Evolutionary conservation across 768 basidiomycete genomes (phyloP).

Genomic region (Mycena leptocephala): DNA sequence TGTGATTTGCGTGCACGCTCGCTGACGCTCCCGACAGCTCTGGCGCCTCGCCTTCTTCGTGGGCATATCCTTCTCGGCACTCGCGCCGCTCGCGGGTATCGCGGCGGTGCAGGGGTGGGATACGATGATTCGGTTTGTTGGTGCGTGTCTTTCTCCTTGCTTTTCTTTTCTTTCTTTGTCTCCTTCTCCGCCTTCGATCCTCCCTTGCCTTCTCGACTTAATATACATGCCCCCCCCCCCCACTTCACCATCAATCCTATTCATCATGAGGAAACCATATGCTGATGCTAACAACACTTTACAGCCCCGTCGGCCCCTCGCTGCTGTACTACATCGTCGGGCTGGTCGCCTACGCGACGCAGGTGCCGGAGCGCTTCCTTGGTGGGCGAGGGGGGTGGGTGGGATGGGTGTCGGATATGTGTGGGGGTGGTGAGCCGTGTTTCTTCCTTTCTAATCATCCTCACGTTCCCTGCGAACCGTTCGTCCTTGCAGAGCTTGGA

Average conservation of each 20-base stretch:
- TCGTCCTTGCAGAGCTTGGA: too few species aligned
- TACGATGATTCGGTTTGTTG: conserved; percentile 68
- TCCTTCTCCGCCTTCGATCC: conserved; percentile 14
- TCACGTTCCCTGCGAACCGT: too few species aligned
- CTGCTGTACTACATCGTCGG: conserved; percentile 83
- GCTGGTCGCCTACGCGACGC: conserved; percentile 85
- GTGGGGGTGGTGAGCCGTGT: conserved; percentile 70
- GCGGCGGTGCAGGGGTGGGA: conserved; percentile 70
- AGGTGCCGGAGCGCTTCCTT: conserved; percentile 87
- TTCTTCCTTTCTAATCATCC: background rate
- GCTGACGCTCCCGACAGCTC: conserved; percentile 58
- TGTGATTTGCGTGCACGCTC: background rate
- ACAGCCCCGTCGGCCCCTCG: conserved; percentile 80
- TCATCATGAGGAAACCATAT: background rate
- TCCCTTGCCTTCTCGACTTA: background rate
- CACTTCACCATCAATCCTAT: conserved; percentile 10
- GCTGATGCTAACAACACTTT: background rate
- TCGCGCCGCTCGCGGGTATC: conserved; percentile 81
- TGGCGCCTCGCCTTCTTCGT: conserved; percentile 90
- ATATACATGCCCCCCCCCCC: background rate
- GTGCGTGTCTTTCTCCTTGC: conserved; percentile 71
- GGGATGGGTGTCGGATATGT: conserved; percentile 61
- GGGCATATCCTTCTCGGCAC: conserved; percentile 75
- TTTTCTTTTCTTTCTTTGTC: background rate
- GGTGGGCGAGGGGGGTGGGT: conserved; percentile 52